These are phyloP conservation scores for Metarhizium album DNA, from an alignment of 2,329 filamentous ascomycete genomes.

Conservation along the genomic window DNA sequence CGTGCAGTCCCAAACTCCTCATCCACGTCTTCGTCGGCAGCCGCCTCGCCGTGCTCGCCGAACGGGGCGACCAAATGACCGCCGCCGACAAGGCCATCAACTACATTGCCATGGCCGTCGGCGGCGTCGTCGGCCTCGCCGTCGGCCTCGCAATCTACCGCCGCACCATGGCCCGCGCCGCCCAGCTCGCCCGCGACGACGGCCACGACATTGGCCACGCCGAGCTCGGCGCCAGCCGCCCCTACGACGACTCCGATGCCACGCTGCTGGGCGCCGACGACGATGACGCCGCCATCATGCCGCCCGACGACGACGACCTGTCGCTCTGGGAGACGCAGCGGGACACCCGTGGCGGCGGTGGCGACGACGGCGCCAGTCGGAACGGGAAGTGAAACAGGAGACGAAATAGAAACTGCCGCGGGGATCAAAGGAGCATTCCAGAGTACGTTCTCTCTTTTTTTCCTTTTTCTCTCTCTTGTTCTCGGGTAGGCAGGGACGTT, in stretches of 20 bases:
- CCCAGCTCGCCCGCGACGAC: conserved; percentile 42
- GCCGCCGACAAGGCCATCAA: conserved; percentile 67
- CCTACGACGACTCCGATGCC: conserved; percentile 35
- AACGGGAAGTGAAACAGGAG: not conserved
- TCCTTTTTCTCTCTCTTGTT: too few relatives aligned
- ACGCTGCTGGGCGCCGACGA: conserved; percentile 18
- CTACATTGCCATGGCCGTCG: conserved; percentile 68
- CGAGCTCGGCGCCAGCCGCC: conserved; percentile 24
- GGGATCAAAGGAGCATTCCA: too few relatives aligned
- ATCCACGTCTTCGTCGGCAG: conserved; percentile 89
- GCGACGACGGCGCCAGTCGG: conserved; percentile 9
- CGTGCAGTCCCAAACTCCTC: conserved; percentile 71
- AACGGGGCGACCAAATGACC: conserved; percentile 75
- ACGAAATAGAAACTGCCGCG: not conserved
- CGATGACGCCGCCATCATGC: conserved; percentile 33
- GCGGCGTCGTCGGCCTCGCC: conserved; percentile 56
- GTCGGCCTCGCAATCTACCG: conserved; percentile 83
- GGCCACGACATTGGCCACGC: conserved; percentile 14
- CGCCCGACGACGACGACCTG: conserved; percentile 48
- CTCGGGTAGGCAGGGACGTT: too few relatives aligned
- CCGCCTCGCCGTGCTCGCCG: conserved; percentile 71
- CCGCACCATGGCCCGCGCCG: conserved; percentile 52
- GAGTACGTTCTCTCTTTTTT: not conserved
- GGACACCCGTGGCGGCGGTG: conserved; percentile 22
- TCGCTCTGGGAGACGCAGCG: conserved; percentile 41